A percentile compares a stretch with the other conserved stretches of the same genome.
phyloP scores from a whole-genome alignment of 2,329 filamentous ascomycete species.

The Stylonectria norvegica region DNA sequence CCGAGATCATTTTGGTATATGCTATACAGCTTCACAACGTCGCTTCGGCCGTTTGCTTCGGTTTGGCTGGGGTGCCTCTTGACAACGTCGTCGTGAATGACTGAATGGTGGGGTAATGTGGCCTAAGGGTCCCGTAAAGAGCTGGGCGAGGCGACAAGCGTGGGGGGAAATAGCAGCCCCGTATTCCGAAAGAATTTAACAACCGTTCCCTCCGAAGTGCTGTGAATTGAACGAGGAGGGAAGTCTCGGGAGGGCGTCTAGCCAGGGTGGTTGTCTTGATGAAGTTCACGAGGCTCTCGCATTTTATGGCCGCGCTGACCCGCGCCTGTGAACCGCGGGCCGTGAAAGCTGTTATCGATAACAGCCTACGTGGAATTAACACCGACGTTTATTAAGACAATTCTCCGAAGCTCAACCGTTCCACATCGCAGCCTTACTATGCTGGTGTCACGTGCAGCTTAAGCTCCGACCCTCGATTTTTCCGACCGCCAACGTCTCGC shows the following conservation, averaged over 20 bases:
- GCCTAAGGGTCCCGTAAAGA: not conserved
- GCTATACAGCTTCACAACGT: not conserved
- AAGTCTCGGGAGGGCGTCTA: slow-evolving; percentile 12
- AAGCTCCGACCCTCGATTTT: slow-evolving; percentile 29
- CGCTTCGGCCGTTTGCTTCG: too few species aligned
- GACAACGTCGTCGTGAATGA: not conserved
- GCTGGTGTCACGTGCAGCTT: slow-evolving; percentile 20
- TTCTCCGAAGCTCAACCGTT: slow-evolving; percentile 5
- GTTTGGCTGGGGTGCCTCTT: too few species aligned
- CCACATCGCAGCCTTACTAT: not conserved
- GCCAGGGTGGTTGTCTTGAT: slow-evolving; percentile 22
- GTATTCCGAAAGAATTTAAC: too few species aligned
- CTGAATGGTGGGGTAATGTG: slow-evolving; percentile 2
- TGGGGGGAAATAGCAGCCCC: too few species aligned
- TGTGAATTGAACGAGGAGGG: slow-evolving; percentile 9
- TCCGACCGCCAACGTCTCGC: slow-evolving; percentile 30
- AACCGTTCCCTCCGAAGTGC: slow-evolving; percentile 14
- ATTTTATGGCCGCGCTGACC: slow-evolving; percentile 21
- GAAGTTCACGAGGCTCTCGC: slow-evolving; percentile 19
- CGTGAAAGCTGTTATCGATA: slow-evolving; percentile 19
- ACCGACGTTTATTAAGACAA: not conserved
- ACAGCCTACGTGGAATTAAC: slow-evolving; percentile 12
- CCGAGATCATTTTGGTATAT: slow-evolving; percentile 43
- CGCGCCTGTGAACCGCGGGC: slow-evolving; percentile 11
- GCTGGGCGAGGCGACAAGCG: too few species aligned